These are phyloP conservation scores for Colletotrichum ledebouriae DNA, from an alignment of 2,329 filamentous ascomycete species.

Conservation along the genomic window DNA sequence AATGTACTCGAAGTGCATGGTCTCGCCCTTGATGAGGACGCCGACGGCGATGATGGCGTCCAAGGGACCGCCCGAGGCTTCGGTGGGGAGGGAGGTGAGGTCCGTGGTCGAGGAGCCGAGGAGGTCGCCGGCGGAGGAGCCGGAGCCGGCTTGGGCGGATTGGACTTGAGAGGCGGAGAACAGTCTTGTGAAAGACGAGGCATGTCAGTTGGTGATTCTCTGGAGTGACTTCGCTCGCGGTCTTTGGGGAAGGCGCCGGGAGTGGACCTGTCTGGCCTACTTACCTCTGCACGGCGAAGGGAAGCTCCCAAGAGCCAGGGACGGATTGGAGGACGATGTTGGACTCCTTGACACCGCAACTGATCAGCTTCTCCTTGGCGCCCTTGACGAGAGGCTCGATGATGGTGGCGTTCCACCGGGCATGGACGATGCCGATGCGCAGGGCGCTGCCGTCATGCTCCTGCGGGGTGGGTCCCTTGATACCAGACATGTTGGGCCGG, in stretches of 20 bases:
- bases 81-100: slow-evolving; percentile 64
- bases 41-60: slow-evolving; percentile 96
- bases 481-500: slow-evolving; percentile 56
- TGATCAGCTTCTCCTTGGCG: slow-evolving; percentile 81
- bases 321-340: slow-evolving; percentile 93
- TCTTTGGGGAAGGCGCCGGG: slow-evolving; percentile 23
- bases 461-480: slow-evolving; percentile 70
- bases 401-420: slow-evolving; percentile 92
- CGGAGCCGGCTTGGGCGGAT: slow-evolving; percentile 72
- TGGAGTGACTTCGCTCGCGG: not conserved
- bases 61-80: slow-evolving; percentile 74
- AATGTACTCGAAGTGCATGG: slow-evolving; percentile 99
- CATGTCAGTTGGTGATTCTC: slow-evolving; percentile 7
- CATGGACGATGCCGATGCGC: slow-evolving; percentile 94
- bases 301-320: slow-evolving; percentile 94
- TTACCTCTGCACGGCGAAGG: slow-evolving; percentile 88
- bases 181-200: slow-evolving; percentile 65
- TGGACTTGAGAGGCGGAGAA: slow-evolving; percentile 91
- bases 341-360: slow-evolving; percentile 84
- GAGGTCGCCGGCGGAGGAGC: slow-evolving; percentile 79
- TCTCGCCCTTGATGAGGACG: slow-evolving; percentile 97
- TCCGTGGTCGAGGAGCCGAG: slow-evolving; percentile 78
- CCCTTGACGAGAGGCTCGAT: slow-evolving; percentile 89
- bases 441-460: slow-evolving; percentile 78
- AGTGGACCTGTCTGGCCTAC: slow-evolving; percentile 45